These are phyloP conservation scores for Monosporascus ibericus DNA, from an alignment of 2,329 filamentous ascomycete genomes.

Conservation along the genomic window DNA sequence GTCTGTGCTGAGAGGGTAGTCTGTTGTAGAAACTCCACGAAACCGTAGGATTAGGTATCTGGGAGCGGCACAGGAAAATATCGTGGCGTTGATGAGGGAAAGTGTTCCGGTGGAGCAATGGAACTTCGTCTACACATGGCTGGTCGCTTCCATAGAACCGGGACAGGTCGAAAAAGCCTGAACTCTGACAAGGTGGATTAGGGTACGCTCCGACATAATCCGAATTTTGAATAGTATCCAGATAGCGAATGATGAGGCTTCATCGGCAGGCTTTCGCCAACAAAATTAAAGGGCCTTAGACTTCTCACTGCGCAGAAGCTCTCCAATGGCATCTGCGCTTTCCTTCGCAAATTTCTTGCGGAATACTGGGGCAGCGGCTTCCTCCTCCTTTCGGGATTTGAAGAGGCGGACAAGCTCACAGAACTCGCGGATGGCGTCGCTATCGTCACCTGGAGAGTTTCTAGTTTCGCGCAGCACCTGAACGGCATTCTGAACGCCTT, in stretches of 20 bases:
- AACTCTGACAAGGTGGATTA: too few species aligned
- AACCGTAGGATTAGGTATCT: too few species aligned
- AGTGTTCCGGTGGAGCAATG: too few species aligned
- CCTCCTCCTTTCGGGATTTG: conserved; percentile 21
- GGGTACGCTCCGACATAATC: too few species aligned
- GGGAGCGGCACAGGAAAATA: too few species aligned
- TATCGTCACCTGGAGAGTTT: conserved; percentile 44
- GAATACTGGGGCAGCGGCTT: conserved; percentile 32
- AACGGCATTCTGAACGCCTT: conserved; percentile 51
- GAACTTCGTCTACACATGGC: too few species aligned
- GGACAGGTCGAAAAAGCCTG: too few species aligned
- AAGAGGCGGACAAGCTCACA: conserved; percentile 49
- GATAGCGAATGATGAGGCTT: background rate
- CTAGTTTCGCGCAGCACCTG: conserved; percentile 46
- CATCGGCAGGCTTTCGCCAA: background rate
- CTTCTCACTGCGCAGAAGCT: conserved; percentile 37
- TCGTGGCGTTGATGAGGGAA: too few species aligned
- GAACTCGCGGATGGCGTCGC: conserved; percentile 56
- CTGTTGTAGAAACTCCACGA: too few species aligned
- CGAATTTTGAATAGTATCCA: too few species aligned
- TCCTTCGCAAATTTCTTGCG: conserved; percentile 40
- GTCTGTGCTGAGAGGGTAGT: too few species aligned
- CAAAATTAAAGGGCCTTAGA: background rate
- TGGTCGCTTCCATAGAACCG: too few species aligned
- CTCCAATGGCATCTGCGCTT: conserved; percentile 43